Base-by-base conservation (phyloP, 2,329 filamentous ascomycete genomes). In the Ciborinia camelliae region DNA sequence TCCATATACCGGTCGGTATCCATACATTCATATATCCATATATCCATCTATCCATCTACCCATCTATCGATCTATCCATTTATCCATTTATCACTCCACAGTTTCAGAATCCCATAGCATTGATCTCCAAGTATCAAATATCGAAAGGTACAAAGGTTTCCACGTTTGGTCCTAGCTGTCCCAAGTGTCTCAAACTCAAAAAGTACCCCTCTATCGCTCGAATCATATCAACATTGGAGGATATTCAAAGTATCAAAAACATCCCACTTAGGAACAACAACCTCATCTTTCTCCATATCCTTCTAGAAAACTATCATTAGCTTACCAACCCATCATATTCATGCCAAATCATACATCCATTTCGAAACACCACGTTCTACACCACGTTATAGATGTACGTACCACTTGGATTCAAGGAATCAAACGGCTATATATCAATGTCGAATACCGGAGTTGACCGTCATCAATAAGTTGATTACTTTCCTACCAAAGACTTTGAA, bases 341-440 rank as follows among this genome's bases (percentile, higher is more conserved):
- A 67, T 71, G 69, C 69, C 55, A 68, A 55, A 62, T 64, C 66
- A 57, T 41, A 47, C 35, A 32, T 57, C 43, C 26, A 47, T 50
- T 62, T 43, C 48, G 59, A 62, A 41, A 62, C 64, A 63, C 68
- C 69, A 69, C 69, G 66, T 67, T 55, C 32, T 41, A 39, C 41
- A 61, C 58, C 58, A 52, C 58, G 37, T 52, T 39, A 41, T 61
- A 12, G 52, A 66, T 62, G 63, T 62, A 65, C n/a, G n/a, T n/a
- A 47, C 50, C 63, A 66, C 55, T 55, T 58, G 59, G 59, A 63
- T 53, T 41, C 50, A 52, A 61, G 48, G 66, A 45, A 59, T 62
- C 35, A 65, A 67, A 58, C 50, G 58, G 62, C 50, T 63, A 72
- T 71, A 72, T 71, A 68, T 64, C 64, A 64, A 67, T 48, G 64